Base-by-base conservation (phyloP, 331 rosid species). In the Rhamnella rubrinervis region DNA sequence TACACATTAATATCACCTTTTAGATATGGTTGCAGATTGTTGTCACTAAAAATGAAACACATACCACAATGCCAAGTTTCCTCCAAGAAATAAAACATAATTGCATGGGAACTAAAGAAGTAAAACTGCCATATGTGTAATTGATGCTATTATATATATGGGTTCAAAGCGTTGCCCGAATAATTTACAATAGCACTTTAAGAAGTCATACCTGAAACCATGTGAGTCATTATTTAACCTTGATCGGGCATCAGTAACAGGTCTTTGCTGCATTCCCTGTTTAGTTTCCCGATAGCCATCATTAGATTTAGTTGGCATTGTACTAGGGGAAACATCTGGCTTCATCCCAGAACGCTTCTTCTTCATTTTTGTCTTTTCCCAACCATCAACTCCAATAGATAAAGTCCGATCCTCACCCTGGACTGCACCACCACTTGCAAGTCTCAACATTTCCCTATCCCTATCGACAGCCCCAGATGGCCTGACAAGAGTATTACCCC, bases 301-400 rank as follows among this genome's bases (percentile, higher is more conserved):
- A 65, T 77, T 77, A 59, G 88, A 85, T 83, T 92, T 92, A 61
- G 75, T 78, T 38, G 85, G 60, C 60, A 82, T 44, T 39, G 78
- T 77, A 74, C 78, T 85, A 40, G 86, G 85, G 83, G 98, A 86
- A 82, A 77, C 85, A 77, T 92, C 98, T 80, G 86, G 84, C 79
- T 92, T 89, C 82, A 92, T 92, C 71, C 83, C 95, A 38, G 96
- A 92, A 59, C 96, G 91, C 77, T 89, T 92, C 75, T 86, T 92
- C 85, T 90, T 92, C 96, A 92, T 88, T 86, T 92, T 92, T 66
- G 93, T 80, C 80, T 90, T 92, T 70, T 92, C 98, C 98, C 98
- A 92, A 73, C 98, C 91, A 77, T 89, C 98, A 65, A 82, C 96
- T 35, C 89, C 90, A 56, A 83, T 80, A 49, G 92, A 77, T 78